phyloP scores from a whole-genome alignment of 805 yeast species.

The Yamadazyma kitorensis region DNA sequence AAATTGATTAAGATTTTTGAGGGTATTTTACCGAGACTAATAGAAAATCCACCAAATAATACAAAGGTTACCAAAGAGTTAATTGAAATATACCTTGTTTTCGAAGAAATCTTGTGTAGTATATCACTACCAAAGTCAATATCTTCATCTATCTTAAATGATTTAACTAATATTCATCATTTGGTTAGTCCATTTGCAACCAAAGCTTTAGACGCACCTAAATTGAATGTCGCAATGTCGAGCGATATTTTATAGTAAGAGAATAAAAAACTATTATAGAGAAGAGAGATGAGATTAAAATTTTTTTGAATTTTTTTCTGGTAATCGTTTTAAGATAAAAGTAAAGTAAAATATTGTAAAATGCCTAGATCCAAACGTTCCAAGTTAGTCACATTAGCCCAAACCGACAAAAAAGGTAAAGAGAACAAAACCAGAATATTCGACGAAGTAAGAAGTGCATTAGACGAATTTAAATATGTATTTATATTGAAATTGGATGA shows the following conservation, averaged over 20 bases:
- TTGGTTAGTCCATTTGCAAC: constrained; percentile 4
- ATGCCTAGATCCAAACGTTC: constrained; percentile 99
- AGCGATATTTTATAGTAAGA: not conserved
- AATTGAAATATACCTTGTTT: constrained; percentile 5
- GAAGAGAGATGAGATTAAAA: constrained; percentile 20
- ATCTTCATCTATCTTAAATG: not conserved
- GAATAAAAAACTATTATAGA: not conserved
- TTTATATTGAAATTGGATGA: constrained; percentile 89
- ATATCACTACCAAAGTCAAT: not conserved
- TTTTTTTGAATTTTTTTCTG: not conserved
- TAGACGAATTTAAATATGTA: constrained; percentile 72
- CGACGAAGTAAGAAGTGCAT: constrained; percentile 80
- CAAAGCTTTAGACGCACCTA: constrained; percentile 2
- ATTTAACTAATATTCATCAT: not conserved
- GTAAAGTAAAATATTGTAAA: constrained; percentile 12
- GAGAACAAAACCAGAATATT: constrained; percentile 89
- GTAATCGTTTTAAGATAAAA: too few relatives aligned
- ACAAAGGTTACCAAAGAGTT: too few relatives aligned
- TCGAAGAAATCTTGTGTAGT: not conserved
- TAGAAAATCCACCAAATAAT: too few relatives aligned
- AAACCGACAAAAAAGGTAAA: constrained; percentile 93
- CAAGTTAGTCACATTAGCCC: constrained; percentile 91
- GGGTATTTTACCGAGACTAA: too few relatives aligned
- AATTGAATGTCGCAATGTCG: constrained; percentile 1
- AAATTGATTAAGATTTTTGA: not conserved